Evolutionary conservation across 2,329 filamentous ascomycete genomes (phyloP).

Genomic region (Nannizzia gypsea): DNA sequence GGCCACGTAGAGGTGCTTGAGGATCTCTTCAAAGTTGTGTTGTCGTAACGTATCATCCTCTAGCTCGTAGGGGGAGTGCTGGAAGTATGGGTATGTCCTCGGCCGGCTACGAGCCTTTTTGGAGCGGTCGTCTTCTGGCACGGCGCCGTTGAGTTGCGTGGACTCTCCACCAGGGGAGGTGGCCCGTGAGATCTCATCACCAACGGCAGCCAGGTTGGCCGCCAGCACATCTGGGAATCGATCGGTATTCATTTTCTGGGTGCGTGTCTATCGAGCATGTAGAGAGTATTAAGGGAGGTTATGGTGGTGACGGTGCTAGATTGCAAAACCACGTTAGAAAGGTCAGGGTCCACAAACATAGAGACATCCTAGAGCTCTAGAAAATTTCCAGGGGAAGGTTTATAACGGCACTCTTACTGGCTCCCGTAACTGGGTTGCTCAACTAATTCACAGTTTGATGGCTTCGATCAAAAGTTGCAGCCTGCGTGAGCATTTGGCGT

Average conservation of each 20-base stretch:
- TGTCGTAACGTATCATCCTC: slow-evolving; percentile 71
- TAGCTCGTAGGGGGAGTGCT: slow-evolving; percentile 75
- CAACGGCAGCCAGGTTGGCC: slow-evolving; percentile 15
- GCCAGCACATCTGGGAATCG: slow-evolving; percentile 10
- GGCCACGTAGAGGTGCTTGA: slow-evolving; percentile 87
- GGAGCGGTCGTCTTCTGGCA: slow-evolving; percentile 35
- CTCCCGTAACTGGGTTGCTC: neutral
- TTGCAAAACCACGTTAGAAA: neutral
- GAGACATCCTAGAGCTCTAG: neutral
- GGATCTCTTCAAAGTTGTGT: slow-evolving; percentile 68
- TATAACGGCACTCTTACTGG: neutral
- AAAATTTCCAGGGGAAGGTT: neutral
- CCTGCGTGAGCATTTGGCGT: neutral
- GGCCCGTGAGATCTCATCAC: slow-evolving; percentile 59
- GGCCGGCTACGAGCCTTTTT: slow-evolving; percentile 60
- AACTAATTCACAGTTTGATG: neutral
- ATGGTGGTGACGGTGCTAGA: neutral
- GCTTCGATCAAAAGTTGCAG: neutral
- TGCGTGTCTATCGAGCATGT: neutral
- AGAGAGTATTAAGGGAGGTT: neutral
- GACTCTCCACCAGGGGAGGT: slow-evolving; percentile 61
- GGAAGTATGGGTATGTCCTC: slow-evolving; percentile 86
- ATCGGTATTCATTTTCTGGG: slow-evolving; percentile 5
- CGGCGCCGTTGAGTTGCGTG: slow-evolving; percentile 38
- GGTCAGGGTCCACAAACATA: neutral